Base-by-base conservation (phyloP, 495 filamentous ascomycete genomes). In the Penicillium atrosanguineum region DNA sequence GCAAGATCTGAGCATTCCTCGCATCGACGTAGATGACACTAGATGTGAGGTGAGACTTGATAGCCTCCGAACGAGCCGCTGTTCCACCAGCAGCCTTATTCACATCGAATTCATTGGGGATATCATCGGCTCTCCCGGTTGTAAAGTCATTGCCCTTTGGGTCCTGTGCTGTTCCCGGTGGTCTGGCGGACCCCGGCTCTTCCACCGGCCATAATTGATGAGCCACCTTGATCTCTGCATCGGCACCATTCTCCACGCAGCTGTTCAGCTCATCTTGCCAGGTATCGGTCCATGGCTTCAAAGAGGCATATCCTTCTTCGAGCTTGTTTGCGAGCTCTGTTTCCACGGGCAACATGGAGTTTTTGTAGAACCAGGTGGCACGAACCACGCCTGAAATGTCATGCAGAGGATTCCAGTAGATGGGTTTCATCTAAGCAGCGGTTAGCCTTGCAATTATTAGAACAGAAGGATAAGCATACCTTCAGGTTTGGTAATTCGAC, bases 401-500 rank as follows among this genome's bases (percentile, higher is more conserved):
- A 57, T 95, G 89, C 19, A 97, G 80, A n/a, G 94, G 93, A 31
- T 85, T 91, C 94, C 94, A 98, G 61, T 98, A 98, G 38, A 97
- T 97, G 0, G 94, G 94, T 66, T 92, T 87, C 91, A 98, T 97
- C 71, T 89, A 38, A 9, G 37, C 4, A 14, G 7, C 8, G 4
- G 28, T 61, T 28, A 62, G 16, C 45, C 31, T 0, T 38, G 28
- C 37, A 0, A 26, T 20, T 12, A 26, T 20, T 12, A 21, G 15
- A 34, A 37, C n/a, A 23, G 40, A 40, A 46, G 7, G 26, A 42
- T n/a, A 3, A 20, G 36, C 52, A 52, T 31, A 78, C 77, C 61
- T 76, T 75, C 14, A 83, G 50, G 50, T 69, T 73, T 44, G 80
- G 79, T 43, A 83, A 52, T 49, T 81, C 75, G 5, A 83, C 80